Evolutionary conservation across 2,329 filamentous ascomycete genomes (phyloP), one percentile per base, ranked within the genome.

Genomic region (Fusarium pseudoanthophilum): DNA sequence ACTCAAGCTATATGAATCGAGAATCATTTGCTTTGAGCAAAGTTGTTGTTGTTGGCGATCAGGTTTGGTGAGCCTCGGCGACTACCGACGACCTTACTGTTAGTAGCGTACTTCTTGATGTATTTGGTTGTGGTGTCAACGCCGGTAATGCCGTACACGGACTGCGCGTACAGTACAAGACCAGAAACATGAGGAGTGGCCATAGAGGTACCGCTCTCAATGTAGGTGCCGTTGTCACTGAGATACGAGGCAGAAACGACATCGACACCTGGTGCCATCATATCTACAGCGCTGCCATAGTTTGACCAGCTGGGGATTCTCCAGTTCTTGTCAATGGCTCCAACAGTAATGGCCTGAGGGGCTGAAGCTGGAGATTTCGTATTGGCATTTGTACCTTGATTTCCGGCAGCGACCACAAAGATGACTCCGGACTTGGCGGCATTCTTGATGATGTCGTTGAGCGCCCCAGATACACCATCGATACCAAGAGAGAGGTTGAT

Each of bases 161-260:
- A 83, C 61, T 90, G 81, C 42, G 83, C 79, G 77, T 85, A 85
- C 18, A 84, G 79, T n/a, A 75, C 88, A 24, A 92, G 82, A 30
- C 90, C 91, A 40, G 87, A 83, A 62, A 92, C 84, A 75, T 92
- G 90, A 3, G 90, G 90, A 3, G 84, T 81, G 11, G 90, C 88
- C 90, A 92, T 92, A 18, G 86, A 89, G 7, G 91, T 92, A 21
- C 90, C 91, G 11, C 83, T 86, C 75, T 90, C 84, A 46, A 78
- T 83, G 64, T 83, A 83, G 36, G 79, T 85, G 43, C 86, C 84
- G 18, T 77, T 82, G 57, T 78, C 83, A 75, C 79, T 77, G 58
- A 83, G 80, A 72, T 82, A 84, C 83, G 85, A 89, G 18, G 88
- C 79, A 45, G 84, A 87, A 7, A 85, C 75, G 56, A 89, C 80